Base-by-base conservation (phyloP, 1,139 yeast species). In the Scheffersomyces cryptocercus region DNA sequence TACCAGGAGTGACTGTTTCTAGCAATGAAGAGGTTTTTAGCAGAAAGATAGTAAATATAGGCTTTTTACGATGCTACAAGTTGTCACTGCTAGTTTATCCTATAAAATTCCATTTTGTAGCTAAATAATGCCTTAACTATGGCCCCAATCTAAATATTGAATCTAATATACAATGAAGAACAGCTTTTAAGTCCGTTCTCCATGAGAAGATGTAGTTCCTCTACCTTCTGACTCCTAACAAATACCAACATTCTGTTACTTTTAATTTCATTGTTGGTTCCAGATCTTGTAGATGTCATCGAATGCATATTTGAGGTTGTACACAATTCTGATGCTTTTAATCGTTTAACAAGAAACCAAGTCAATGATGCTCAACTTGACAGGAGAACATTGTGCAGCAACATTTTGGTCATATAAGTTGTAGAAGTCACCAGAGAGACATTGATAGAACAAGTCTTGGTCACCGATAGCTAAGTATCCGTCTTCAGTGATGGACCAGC, bases 381-480 rank as follows among this genome's bases (percentile, higher is more conserved):
- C 88, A 40, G 81, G 73, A 43, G 67, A 53, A 76, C 95, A 86
- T 66, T 84, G 89, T 38, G 63, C 68, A 55, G 87, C 90, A 50
- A 83, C 70, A 53, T 77, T 68, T 70, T 83, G 73, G 62, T 85
- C 88, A 70, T 86, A 86, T 68, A 86, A 77, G 81, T 86, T 86
- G 85, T 83, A 85, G 82, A 86, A 86, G 60, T 74, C 74, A 58
- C 95, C 95, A 32, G 90, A 84, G 56, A 77, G 68, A 77, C 95
- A 86, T 75, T 85, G 89, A 81, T 79, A 85, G 83, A 86, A 86
- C 52, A 73, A 70, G 51, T 79, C 77, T 46, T 66, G 62, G 68
- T 74, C 70, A 70, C 93, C 93, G 54, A 86, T 70, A 48, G 88
- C 88, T 64, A 87, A 79, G 73, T 73, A 63, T 56, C 89, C 89